Conservation (phyloP, 2,329 filamentous ascomycete genomes). For the Dactylellina leptospora region DNA sequence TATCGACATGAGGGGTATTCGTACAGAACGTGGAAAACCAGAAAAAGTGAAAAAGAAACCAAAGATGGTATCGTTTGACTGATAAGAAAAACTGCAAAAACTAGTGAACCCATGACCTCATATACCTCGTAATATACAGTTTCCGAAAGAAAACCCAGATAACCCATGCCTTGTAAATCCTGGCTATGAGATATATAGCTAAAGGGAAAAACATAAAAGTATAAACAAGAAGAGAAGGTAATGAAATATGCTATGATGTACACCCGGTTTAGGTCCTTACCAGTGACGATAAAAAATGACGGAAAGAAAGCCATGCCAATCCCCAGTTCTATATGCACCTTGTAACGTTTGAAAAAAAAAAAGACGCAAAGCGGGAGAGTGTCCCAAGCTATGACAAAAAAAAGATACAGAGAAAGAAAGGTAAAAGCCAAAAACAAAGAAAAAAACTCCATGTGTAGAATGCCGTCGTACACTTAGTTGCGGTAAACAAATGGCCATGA, state of each 20-base stretch:
- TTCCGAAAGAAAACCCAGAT: not conserved
- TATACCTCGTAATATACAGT: slow-evolving; percentile 44
- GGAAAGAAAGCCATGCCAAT: slow-evolving; percentile 16
- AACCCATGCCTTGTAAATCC: not conserved
- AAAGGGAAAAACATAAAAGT: slow-evolving; percentile 12
- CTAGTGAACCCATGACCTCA: slow-evolving; percentile 18
- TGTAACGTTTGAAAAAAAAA: slow-evolving; percentile 15
- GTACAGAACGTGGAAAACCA: not conserved
- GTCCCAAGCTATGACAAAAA: not conserved
- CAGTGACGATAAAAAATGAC: slow-evolving; percentile 7
- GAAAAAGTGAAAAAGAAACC: not conserved
- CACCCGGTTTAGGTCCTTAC: slow-evolving; percentile 1
- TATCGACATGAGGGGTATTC: slow-evolving; percentile 8
- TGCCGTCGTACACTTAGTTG: slow-evolving; percentile 24
- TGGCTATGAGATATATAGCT: slow-evolving; percentile 2
- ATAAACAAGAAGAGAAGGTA: slow-evolving; percentile 50
- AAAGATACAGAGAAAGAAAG: slow-evolving; percentile 10
- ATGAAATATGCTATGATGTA: slow-evolving; percentile 6
- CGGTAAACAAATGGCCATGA: slow-evolving; percentile 18
- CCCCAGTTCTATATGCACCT: slow-evolving; percentile 36
- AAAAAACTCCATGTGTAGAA: slow-evolving; percentile 40
- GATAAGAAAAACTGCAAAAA: slow-evolving; percentile 11
- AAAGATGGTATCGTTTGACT: not conserved
- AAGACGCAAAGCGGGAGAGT: not conserved
- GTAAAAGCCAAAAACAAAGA: slow-evolving; percentile 13